Conservation (phyloP, 768 basidiomycete genomes). For the Russula griseocarnosa region DNA sequence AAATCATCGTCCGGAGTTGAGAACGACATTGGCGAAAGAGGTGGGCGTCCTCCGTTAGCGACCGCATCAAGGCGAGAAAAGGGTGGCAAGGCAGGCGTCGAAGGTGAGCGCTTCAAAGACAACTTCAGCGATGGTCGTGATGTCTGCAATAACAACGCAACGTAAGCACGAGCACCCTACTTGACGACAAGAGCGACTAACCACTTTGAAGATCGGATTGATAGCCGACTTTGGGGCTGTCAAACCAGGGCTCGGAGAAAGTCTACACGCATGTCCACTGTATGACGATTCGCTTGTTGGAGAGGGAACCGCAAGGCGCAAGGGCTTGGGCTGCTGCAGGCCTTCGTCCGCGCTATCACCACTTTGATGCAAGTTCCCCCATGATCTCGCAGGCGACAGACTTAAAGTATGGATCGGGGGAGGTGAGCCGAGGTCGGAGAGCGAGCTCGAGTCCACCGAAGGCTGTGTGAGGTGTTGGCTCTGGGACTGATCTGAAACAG, state of each 20-base stretch:
- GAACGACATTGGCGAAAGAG: constrained; percentile 75
- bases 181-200: constrained; percentile 42
- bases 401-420: constrained; percentile 73
- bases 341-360: constrained; percentile 28
- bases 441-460: constrained; percentile 56
- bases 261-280: constrained; percentile 47
- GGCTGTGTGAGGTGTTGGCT: constrained; percentile 72
- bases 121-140: constrained; percentile 46
- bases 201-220: constrained; percentile 89
- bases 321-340: constrained; percentile 28
- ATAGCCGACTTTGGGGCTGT: constrained; percentile 61
- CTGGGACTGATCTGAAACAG: constrained; percentile 67
- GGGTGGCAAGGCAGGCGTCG: constrained; percentile 59
- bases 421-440: constrained; percentile 66
- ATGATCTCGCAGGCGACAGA: constrained; percentile 55
- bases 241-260: constrained; percentile 57
- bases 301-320: constrained; percentile 30
- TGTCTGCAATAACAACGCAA: constrained; percentile 41
- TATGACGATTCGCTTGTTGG: constrained; percentile 30
- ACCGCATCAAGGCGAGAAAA: constrained; percentile 81
- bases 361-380: constrained; percentile 30
- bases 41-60: constrained; percentile 69
- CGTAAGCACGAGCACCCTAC: background rate
- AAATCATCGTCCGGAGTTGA: constrained; percentile 43
- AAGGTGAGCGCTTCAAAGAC: constrained; percentile 32